Evolutionary conservation across 2,329 filamentous ascomycete genomes (phyloP), one percentile per base, ranked within the genome.

Genomic region (Xylariaceae sp.): DNA sequence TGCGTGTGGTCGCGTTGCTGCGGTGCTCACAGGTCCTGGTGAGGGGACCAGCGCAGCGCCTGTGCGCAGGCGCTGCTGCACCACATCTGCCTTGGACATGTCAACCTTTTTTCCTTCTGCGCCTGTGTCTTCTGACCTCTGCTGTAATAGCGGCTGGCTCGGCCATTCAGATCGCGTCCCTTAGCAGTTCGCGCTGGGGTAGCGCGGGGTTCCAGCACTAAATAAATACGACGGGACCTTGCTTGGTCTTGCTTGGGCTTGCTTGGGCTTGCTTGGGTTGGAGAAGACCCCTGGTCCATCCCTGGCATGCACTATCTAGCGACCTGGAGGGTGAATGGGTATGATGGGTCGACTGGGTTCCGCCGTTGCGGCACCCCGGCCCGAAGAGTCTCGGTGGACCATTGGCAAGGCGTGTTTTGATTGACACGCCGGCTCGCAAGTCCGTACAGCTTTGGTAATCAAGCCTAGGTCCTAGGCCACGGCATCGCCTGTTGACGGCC

Each of bases 111-210:
- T 61, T 47, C 58, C 54, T 62, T 54, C 60, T 57, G 49, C 58
- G 56, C 59, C 57, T 58, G 60, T 64, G 62, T 68, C 65, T 63
- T 67, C 64, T 67, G 65, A 67, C 64, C 65, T 58, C 51, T 55
- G 47, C 40, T 53, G 47, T 43, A 53, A 49, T 42, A 54, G 61
- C 59, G 57, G 58, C 56, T 65, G 53, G 58, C 61, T 65, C 66
- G 67, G 67, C 67, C 67, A 68, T 68, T 68, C 66, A 69, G 58
- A 67, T 68, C 65, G 64, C 67, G 65, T 64, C 60, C 63, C 58
- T 59, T 52, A 56, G 55, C 59, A 55, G 57, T 61, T 41, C 44
- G 36, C 34, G 51, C 50, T 54, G 53, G 60, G 58, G 51, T 57
- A 57, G 64, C 65, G 67, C 65, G 67, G 67, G 67, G 67, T 66